Evolutionary conservation across 768 basidiomycete species (phyloP).

Genomic region (Grammothele lineata): DNA sequence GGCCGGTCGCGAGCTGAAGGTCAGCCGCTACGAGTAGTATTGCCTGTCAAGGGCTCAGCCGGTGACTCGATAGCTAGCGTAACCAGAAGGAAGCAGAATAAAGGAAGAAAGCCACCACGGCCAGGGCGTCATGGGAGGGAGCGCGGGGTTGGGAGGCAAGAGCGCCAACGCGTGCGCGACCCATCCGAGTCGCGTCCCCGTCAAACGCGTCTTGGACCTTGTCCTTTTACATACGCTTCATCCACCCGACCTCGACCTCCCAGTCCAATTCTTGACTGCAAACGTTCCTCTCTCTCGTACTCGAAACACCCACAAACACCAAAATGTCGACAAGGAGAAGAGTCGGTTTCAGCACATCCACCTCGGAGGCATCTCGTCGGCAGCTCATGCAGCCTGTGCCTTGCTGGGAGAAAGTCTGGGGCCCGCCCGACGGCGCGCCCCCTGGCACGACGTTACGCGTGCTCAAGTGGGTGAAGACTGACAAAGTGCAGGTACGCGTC

Average conservation of each 20-base stretch:
- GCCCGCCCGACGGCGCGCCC: constrained; percentile 49
- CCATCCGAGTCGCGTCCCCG: not conserved
- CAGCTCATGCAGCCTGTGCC: constrained; percentile 89
- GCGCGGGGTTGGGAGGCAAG: no score
- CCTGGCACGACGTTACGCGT: constrained; percentile 60
- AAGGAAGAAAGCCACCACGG: not conserved
- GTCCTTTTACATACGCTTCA: not conserved
- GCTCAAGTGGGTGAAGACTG: constrained; percentile 77
- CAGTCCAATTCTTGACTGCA: no score
- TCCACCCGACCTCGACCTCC: not conserved
- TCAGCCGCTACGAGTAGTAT: not conserved
- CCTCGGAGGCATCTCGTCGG: constrained; percentile 75
- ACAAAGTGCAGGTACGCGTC: constrained; percentile 60
- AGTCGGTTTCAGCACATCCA: constrained; percentile 72
- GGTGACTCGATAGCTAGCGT: not conserved
- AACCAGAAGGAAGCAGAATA: not conserved
- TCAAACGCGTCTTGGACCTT: not conserved
- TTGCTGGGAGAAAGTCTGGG: constrained; percentile 82
- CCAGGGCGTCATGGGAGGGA: not conserved
- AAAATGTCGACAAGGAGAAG: constrained; percentile 70
- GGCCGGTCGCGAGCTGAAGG: no score
- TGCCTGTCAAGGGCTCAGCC: no score
- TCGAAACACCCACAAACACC: no score
- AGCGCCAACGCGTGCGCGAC: no score
- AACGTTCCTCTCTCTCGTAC: no score